These are phyloP conservation scores for Ganoderma meredithae DNA, from an alignment of 1,284 basidiomycete genomes.

Conservation along the genomic window DNA sequence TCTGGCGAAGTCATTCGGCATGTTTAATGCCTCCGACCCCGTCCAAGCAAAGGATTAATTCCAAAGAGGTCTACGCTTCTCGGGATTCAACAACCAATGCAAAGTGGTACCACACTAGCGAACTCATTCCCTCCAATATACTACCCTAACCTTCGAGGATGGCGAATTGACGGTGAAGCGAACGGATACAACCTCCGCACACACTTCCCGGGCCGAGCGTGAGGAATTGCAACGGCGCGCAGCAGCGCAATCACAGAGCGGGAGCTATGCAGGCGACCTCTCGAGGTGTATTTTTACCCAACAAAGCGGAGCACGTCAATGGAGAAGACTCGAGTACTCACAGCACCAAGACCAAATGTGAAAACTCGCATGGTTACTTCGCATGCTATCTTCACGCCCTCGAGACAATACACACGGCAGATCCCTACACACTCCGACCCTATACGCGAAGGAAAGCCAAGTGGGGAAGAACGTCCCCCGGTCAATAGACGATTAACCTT, in stretches of 20 bases:
- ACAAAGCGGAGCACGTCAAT: neutral
- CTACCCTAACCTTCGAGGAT: neutral
- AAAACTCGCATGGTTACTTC: slow-evolving; percentile 1
- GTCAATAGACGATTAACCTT: slow-evolving; percentile 21
- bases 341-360: neutral
- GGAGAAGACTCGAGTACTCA: neutral
- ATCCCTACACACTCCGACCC: neutral
- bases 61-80: neutral
- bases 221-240: neutral
- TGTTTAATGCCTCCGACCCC: neutral
- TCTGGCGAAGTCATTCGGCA: neutral
- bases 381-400: neutral
- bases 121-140: neutral
- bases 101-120: neutral
- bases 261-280: neutral
- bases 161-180: neutral
- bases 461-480: neutral
- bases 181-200: neutral
- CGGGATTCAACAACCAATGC: neutral
- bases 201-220: neutral
- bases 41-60: neutral
- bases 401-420: neutral
- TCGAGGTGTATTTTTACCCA: neutral
- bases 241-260: neutral
- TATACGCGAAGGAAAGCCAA: neutral